phyloP scores from a whole-genome alignment of 2,329 filamentous ascomycete genomes.

The Cladosporium phlei region DNA sequence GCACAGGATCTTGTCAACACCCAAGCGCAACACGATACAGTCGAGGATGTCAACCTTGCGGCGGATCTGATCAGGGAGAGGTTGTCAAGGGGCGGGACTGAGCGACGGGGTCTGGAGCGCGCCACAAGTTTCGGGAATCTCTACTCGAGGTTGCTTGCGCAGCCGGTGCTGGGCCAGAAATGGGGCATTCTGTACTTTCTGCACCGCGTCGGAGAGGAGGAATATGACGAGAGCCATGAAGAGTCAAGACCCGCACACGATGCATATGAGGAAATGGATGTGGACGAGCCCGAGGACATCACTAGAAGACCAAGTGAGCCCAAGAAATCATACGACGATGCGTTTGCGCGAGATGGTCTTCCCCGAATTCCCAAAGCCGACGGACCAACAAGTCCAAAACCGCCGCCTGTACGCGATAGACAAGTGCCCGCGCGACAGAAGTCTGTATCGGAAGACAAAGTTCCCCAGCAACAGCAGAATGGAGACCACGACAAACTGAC shows the following conservation, averaged over 20 bases:
- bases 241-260: not conserved
- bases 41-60: constrained; percentile 81
- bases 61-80: constrained; percentile 88
- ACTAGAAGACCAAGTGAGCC: constrained; percentile 13
- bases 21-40: constrained; percentile 41
- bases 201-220: constrained; percentile 58
- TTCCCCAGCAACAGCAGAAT: constrained; percentile 9
- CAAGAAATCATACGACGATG: constrained; percentile 40
- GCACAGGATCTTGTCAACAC: constrained; percentile 45
- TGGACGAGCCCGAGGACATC: constrained; percentile 10
- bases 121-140: constrained; percentile 84
- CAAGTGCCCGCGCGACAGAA: constrained; percentile 20
- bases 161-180: constrained; percentile 90
- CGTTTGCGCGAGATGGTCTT: constrained; percentile 44
- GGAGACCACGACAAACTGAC: constrained; percentile 14
- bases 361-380: constrained; percentile 32
- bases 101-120: constrained; percentile 50
- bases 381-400: constrained; percentile 22
- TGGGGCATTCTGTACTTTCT: constrained; percentile 94
- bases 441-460: constrained; percentile 8
- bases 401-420: constrained; percentile 21
- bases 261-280: constrained; percentile 15
- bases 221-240: constrained; percentile 7
- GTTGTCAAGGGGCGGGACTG: constrained; percentile 49
- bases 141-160: constrained; percentile 80